Evolutionary conservation across 2,329 filamentous ascomycete genomes (phyloP).

Genomic region (Venturia effusa): DNA sequence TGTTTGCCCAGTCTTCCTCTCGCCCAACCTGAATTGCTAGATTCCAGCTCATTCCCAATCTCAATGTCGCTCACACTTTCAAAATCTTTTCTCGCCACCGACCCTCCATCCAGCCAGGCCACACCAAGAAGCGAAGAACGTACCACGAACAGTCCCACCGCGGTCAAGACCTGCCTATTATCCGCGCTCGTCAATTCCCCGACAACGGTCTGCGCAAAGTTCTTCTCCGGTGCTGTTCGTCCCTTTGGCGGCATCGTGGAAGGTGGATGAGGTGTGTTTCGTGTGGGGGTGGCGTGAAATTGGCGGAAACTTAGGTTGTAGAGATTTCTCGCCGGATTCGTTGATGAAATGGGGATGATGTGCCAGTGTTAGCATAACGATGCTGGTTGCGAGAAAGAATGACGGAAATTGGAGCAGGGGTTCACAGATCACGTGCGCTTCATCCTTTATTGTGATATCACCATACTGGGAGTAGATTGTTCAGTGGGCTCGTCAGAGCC

Average conservation of each 20-base stretch:
- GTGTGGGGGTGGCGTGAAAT: neutral
- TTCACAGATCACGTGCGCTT: neutral
- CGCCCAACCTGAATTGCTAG: too few species aligned
- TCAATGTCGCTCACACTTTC: neutral
- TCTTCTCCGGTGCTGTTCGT: constrained; percentile 21
- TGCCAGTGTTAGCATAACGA: neutral
- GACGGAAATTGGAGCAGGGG: neutral
- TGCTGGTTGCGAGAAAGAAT: neutral
- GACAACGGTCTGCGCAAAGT: constrained; percentile 30
- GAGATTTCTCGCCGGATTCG: neutral
- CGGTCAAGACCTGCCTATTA: constrained; percentile 38
- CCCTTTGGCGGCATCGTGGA: constrained; percentile 12
- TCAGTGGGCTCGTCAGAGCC: too few species aligned
- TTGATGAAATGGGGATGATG: neutral
- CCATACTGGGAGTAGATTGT: too few species aligned
- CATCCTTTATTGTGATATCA: too few species aligned
- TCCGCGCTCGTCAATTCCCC: constrained; percentile 34
- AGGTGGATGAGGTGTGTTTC: neutral
- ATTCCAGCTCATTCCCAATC: neutral
- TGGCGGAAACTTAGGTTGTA: too few species aligned
- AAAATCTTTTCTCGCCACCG: neutral
- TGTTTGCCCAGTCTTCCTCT: neutral
- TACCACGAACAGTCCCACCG: constrained; percentile 41
- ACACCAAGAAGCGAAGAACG: constrained; percentile 17
- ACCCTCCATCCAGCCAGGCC: neutral